Conservation (phyloP, 768 basidiomycete species). For the Hortiboletus campestris region DNA sequence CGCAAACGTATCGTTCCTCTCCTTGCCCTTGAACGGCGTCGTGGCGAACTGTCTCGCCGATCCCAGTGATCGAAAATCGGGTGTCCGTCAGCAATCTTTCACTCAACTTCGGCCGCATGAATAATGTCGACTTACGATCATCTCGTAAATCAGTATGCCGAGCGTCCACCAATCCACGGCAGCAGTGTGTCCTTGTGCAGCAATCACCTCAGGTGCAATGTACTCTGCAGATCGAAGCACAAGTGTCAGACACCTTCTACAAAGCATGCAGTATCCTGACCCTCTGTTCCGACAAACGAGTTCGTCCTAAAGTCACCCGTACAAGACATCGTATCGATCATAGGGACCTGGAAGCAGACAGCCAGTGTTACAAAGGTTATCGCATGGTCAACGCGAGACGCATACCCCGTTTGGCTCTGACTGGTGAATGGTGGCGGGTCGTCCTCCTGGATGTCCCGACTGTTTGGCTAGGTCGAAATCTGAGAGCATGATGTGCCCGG, state of each 20-base stretch:
- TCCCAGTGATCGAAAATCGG: constrained; percentile 21
- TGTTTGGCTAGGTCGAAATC: constrained; percentile 99
- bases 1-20: constrained; percentile 92
- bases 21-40: constrained; percentile 96
- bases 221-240: constrained; percentile 63
- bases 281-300: constrained; percentile 99
- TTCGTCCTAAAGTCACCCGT: constrained; percentile 98
- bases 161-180: constrained; percentile 99
- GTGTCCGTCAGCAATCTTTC: constrained; percentile 33
- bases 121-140: constrained; percentile 75
- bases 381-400: constrained; percentile 5
- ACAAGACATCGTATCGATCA: constrained; percentile 96
- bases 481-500: constrained; percentile 98
- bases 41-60: constrained; percentile 76
- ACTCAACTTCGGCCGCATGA: constrained; percentile 17
- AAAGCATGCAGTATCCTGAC: constrained; percentile 41
- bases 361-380: constrained; percentile 3
- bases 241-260: constrained; percentile 15
- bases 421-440: constrained; percentile 83
- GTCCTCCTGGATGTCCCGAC: constrained; percentile 78
- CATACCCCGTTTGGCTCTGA: constrained; percentile 87
- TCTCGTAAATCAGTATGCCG: constrained; percentile 97
- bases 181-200: constrained; percentile 93
- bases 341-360: constrained; percentile 58
- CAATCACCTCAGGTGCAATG: constrained; percentile 98